These are phyloP conservation scores for Tolypocladium pustulatum DNA, from an alignment of 2,329 filamentous ascomycete genomes.

Conservation along the genomic window DNA sequence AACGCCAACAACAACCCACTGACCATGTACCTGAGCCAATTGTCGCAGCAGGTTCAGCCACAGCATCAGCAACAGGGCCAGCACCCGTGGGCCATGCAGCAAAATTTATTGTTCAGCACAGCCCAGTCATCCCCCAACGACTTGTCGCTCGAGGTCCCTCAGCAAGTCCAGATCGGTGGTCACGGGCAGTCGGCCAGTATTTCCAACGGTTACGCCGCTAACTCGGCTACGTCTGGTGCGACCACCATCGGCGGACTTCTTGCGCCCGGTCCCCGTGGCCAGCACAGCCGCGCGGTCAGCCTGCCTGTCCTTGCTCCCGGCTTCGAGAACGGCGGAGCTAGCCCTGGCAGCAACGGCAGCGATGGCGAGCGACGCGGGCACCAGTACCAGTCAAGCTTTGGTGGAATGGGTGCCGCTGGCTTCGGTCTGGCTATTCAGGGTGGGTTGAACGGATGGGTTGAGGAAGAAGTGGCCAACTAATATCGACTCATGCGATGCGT, in stretches of 20 bases:
- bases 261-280: slow-evolving; percentile 52
- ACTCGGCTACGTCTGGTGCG: slow-evolving; percentile 41
- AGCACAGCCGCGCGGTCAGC: slow-evolving; percentile 76
- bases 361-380: slow-evolving; percentile 51
- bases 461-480: slow-evolving; percentile 55
- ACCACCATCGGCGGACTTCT: slow-evolving; percentile 69
- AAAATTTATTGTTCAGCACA: slow-evolving; percentile 71
- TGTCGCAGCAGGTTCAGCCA: slow-evolving; percentile 60
- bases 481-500: slow-evolving; percentile 1
- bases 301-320: slow-evolving; percentile 62
- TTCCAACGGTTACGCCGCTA: slow-evolving; percentile 50
- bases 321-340: slow-evolving; percentile 49
- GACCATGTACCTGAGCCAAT: slow-evolving; percentile 85
- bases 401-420: slow-evolving; percentile 45
- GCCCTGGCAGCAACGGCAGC: slow-evolving; percentile 33
- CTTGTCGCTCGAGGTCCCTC: slow-evolving; percentile 46
- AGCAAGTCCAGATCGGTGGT: slow-evolving; percentile 48
- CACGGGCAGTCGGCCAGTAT: slow-evolving; percentile 58
- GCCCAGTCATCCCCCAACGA: slow-evolving; percentile 50
- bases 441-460: slow-evolving; percentile 56
- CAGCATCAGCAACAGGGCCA: slow-evolving; percentile 70
- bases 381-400: slow-evolving; percentile 55
- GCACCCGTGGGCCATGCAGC: slow-evolving; percentile 63
- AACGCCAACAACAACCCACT: slow-evolving; percentile 80
- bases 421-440: slow-evolving; percentile 54